phyloP scores from a whole-genome alignment of 768 basidiomycete genomes.

The Favolaschia claudopus region DNA sequence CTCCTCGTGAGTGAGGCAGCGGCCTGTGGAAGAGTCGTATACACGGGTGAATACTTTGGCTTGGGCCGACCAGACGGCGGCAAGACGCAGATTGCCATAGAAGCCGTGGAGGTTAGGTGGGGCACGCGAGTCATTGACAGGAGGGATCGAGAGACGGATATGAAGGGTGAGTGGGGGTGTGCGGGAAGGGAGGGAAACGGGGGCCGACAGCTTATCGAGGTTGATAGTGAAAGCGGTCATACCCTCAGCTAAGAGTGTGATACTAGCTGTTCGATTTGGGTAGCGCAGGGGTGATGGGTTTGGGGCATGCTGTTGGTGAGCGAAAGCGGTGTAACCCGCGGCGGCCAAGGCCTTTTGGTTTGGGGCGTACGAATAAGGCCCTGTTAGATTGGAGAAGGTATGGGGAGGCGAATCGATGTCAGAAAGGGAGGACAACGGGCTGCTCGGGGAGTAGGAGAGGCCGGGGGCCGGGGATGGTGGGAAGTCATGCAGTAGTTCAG shows the following conservation, averaged over 20 bases:
- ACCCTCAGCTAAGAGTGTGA: conserved; percentile 71
- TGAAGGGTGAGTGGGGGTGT: conserved; percentile 58
- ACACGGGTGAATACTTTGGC: conserved; percentile 73
- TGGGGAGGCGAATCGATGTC: conserved; percentile 15
- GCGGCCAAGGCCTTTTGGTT: conserved; percentile 19
- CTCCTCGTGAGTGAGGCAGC: conserved; percentile 60
- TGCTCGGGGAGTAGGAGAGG: conserved; percentile 27
- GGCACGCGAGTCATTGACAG: conserved; percentile 58
- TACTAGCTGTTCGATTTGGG: conserved; percentile 44
- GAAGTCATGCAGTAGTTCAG: conserved; percentile 53
- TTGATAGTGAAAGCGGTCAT: conserved; percentile 70
- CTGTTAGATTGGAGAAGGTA: conserved; percentile 20
- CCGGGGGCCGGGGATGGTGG: conserved; percentile 49
- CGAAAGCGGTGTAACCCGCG: not conserved
- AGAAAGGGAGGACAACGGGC: conserved; percentile 20
- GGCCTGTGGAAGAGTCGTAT: conserved; percentile 53
- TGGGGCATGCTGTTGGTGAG: conserved; percentile 43
- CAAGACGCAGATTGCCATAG: conserved; percentile 62
- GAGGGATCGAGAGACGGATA: conserved; percentile 64
- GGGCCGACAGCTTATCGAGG: conserved; percentile 58
- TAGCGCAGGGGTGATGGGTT: conserved; percentile 1
- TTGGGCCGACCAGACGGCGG: conserved; percentile 57
- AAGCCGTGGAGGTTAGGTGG: conserved; percentile 72
- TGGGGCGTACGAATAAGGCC: conserved; percentile 11
- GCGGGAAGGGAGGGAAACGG: conserved; percentile 43